Base-by-base conservation (phyloP, 352 stramenopile species). In the Phytophthora macrochlamydospora region DNA sequence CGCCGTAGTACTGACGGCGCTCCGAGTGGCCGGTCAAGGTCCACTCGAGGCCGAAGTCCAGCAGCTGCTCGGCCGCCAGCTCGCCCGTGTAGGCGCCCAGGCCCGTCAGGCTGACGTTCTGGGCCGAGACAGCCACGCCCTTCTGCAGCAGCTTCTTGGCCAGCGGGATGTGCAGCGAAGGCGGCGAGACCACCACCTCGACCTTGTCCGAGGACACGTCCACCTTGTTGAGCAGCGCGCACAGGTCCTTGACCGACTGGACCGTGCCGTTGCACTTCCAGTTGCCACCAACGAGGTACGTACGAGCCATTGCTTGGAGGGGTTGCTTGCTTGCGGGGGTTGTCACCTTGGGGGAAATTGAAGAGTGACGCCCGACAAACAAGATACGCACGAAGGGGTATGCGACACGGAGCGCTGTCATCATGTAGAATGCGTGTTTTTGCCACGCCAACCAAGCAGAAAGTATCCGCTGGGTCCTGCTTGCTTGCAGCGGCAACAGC, bases 51-150 rank as follows among this genome's bases (percentile, higher is more conserved):
- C 76, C 79, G 43, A 88, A 81, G 67, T 88, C 76, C 4, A 97
- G 73, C 38, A 98, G 70, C 85, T 98, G 91, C 61, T 93, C 82
- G 43, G 91, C 83, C 13, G 91, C 94, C 51, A 98, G 87, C 52
- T 90, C 92, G 54, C 94, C 96, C 43, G 96, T 99, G 81, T 91
- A 98, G 13, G 96, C 96, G 62, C 96, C 96, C 4, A 79, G 81
- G 4, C 85, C 81, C 60, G 97, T 93, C 9, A 90, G 69, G 59
- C 89, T 96, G 53, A 90, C 78, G 66, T 97, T 94, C 70, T 97
- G 89, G 33, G 81, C 85, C 40, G 76, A 79, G 7, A 97, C 83
- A 30, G 57, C 70, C 53, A 97, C 86, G 56, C 87, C 87, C 51
- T 82, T 75, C 56, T 92, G 77, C 42, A 95, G 57, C 5, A 78